Evolutionary conservation across 208 protist genomes (phyloP).

Genomic region (Crithidia expoeki): DNA sequence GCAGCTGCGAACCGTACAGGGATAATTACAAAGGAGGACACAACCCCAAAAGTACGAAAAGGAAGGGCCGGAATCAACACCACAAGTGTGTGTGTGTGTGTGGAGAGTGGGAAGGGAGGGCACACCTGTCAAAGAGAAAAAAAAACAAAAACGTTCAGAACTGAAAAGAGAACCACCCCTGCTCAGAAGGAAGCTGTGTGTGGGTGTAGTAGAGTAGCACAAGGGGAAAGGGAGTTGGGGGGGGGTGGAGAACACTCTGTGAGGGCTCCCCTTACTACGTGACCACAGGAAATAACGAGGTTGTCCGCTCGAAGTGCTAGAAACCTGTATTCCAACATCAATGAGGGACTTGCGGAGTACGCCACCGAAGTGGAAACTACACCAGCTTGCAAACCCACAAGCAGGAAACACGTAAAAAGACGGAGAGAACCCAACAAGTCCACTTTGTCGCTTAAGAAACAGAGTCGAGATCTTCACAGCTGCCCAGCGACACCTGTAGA

Average conservation of each 20-base stretch:
- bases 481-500: slow-evolving; percentile 57
- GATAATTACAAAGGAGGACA: no score
- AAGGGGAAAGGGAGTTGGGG: no score
- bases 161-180: no score
- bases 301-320: no score
- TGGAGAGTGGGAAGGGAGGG: not conserved
- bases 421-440: not conserved
- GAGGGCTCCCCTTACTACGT: no score
- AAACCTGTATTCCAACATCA: no score
- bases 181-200: slow-evolving; percentile 14
- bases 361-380: not conserved
- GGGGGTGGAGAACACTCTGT: no score
- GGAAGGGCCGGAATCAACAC: no score
- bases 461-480: slow-evolving; percentile 83
- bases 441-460: not conserved
- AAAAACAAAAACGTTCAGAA: slow-evolving; percentile 3
- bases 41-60: no score
- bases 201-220: no score
- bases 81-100: not conserved
- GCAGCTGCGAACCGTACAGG: no score
- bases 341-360: not conserved
- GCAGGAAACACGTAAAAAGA: slow-evolving; percentile 6
- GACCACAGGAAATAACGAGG: no score
- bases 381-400: not conserved
- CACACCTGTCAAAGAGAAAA: not conserved